Evolutionary conservation across 2,329 filamentous ascomycete species (phyloP).

Genomic region (Alternaria novae-zelandiae): DNA sequence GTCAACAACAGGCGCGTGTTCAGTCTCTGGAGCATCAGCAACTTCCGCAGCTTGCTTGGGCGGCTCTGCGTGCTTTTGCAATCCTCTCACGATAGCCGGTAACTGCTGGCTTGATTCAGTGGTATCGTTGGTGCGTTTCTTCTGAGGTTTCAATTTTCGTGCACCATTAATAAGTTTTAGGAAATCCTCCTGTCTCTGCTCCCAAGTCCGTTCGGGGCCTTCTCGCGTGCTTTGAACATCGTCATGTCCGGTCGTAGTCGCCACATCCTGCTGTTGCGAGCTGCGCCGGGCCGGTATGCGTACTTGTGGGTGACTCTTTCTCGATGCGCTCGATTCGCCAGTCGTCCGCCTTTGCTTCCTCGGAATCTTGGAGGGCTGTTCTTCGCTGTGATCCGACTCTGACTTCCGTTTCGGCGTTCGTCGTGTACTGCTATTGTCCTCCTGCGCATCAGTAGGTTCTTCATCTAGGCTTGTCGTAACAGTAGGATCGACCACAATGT

Average conservation of each 20-base stretch:
- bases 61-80: background rate
- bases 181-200: background rate
- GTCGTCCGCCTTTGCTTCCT: background rate
- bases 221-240: background rate
- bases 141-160: background rate
- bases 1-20: background rate
- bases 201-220: background rate
- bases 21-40: background rate
- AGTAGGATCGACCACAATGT: background rate
- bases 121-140: background rate
- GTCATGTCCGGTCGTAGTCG: too few relatives aligned
- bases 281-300: background rate
- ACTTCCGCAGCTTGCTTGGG: background rate
- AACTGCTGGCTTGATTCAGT: background rate
- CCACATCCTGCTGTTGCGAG: background rate
- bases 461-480: background rate
- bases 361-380: background rate
- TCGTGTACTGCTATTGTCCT: background rate
- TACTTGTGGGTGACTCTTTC: background rate
- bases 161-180: background rate
- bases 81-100: background rate
- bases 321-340: background rate
- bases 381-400: background rate
- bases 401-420: background rate
- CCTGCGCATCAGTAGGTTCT: background rate